Base-by-base conservation (phyloP, 2,329 filamentous ascomycete species). In the Emergomyces pasteurianus region DNA sequence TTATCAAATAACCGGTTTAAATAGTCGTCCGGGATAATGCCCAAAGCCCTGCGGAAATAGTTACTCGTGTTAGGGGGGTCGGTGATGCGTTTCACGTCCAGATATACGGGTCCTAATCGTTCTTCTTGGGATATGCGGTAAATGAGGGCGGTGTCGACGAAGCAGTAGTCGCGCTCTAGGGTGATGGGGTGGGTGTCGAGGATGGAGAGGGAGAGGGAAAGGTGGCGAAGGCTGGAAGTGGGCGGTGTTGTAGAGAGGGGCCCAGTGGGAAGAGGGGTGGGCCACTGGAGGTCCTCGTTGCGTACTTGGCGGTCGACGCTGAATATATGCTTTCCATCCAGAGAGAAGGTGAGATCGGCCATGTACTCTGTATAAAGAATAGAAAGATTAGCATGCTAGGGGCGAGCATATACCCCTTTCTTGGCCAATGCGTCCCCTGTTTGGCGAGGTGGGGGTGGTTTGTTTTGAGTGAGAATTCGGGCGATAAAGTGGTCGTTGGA, bases 221-320 rank as follows among this genome's bases (percentile, higher is more conserved):
- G 31, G 16, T 26, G 21, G 26, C 12, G 5, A n/a, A 28, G 21
- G 14, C 54, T 57, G 8, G 34, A 2, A n/a, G 40, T 31, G 40
- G 40, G 43, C 10, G 57, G 28, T 9, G 21, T 26, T 43, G 26
- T 16, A 49, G 57, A 10, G 46, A 49, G 23, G 23, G 46, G 18
- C 21, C n/a, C 34, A 34, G 21, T 23, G 26, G 42, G 57, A 6
- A 50, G 6, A 49, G 57, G 57, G 14, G 42, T 58, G 16, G 57
- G 57, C 57, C 57, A 58, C n/a, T 34, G 14, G 7, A 58, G 31
- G 2, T 58, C 31, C 57, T 58, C 57, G 14, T 6, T 2, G 21
- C 42, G 57, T 26, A 58, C 57, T 50, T 58, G 57, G 26, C 57
- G 57, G 42, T 58, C 57, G 5, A 58, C 57, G 57, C 57, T 58